Base-by-base conservation (phyloP, 192 early-diverging fungal species). In the Dispira parvispora region DNA sequence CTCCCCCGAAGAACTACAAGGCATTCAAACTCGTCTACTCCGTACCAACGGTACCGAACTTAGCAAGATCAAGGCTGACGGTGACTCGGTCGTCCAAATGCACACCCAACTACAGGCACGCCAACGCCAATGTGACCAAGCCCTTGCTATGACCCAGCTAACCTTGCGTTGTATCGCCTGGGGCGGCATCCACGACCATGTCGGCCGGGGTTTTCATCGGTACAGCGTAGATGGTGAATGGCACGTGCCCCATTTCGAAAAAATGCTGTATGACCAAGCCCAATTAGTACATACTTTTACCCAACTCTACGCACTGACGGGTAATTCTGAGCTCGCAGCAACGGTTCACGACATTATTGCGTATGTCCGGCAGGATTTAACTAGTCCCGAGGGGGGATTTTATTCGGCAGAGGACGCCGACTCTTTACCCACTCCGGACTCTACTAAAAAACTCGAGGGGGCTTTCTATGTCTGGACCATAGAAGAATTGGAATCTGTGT, bases 251-350 rank as follows among this genome's bases (percentile, higher is more conserved):
- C 83, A 84, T 64, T 84, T 84, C 71, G 83, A 84, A 53, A 83
- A 84, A 55, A 84, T 84, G 83, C 73, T 84, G 12, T 84, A 84
- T 60, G 83, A 84, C 71, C 81, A 84, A 76, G 83, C 78, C 8
- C 83, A 84, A 65, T 71, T 84, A 9, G 61, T 78, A 3, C 66
- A 68, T 16, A 65, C 73, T 4, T 84, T 78, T 63, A 45, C 66
- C 2, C 72, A 71, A 20, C 66, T 68, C 0, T 79, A 73, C 64
- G 57, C 65, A 18, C 68, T 82, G 18, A 81, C 75, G 4, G 69
- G 77, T 43, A 71, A 84, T 32, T 6, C 64, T 0, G 60, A 69
- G 42, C 74, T 66, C 69, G 77, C 76, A 8, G 75, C 72, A 13
- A 63, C 73, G 60, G 71, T 66, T 1, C 54, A 68, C 10, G 82